Percentiles rank a stretch among this genome's conserved stretches.
These are phyloP conservation scores for Amylostereum areolatum DNA, from an alignment of 1,284 basidiomycete species.

Conservation along the genomic window DNA sequence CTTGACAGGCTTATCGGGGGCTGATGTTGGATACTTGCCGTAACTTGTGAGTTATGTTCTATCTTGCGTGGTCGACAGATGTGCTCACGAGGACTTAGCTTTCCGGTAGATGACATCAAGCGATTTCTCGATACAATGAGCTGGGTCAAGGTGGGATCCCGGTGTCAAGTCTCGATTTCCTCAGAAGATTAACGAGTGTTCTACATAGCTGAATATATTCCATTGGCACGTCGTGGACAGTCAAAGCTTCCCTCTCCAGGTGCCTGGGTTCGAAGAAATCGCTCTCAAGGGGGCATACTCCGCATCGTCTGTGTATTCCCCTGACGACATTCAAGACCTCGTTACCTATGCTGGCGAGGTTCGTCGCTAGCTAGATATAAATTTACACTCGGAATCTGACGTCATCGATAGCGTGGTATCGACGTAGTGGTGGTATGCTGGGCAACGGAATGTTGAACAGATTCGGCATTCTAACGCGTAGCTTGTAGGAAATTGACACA, in stretches of 20 bases:
- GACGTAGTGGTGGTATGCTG: constrained; percentile 49
- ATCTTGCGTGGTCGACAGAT: background rate
- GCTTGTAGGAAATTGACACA: constrained; percentile 48
- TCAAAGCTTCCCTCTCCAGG: constrained; percentile 70
- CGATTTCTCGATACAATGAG: constrained; percentile 82
- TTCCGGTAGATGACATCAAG: constrained; percentile 61
- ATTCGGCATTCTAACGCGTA: too few relatives aligned
- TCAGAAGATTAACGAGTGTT: background rate
- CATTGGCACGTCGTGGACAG: constrained; percentile 81
- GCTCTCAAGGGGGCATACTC: constrained; percentile 67
- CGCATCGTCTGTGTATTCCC: constrained; percentile 47
- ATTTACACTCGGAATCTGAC: constrained; percentile 3
- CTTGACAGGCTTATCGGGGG: constrained; percentile 64
- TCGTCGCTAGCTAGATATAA: constrained; percentile 4
- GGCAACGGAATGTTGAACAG: constrained; percentile 20
- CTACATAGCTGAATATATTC: constrained; percentile 59
- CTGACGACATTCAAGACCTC: constrained; percentile 56
- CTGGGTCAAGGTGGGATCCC: constrained; percentile 64
- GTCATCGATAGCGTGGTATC: constrained; percentile 57
- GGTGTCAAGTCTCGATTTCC: constrained; percentile 1
- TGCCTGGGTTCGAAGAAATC: constrained; percentile 60
- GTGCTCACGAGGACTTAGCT: constrained; percentile 32
- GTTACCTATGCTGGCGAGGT: constrained; percentile 70
- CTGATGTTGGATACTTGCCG: constrained; percentile 78
- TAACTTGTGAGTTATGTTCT: constrained; percentile 40